phyloP scores from a whole-genome alignment of 78 protist genomes.

The Dictyostelium purpureum region DNA sequence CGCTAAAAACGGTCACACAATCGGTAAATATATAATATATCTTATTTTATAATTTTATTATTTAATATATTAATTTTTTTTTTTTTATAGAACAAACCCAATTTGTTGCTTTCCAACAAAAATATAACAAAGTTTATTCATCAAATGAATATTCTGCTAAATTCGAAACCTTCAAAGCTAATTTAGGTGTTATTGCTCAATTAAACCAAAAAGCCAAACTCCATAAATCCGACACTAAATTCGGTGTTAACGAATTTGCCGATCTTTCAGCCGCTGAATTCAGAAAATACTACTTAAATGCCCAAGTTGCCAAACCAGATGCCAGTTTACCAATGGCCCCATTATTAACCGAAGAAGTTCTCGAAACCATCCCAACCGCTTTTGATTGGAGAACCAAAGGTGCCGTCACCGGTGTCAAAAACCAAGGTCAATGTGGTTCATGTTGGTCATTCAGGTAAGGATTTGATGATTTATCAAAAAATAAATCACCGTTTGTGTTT shows the following conservation, averaged over 20 bases:
- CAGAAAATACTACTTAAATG: slow-evolving; percentile 44
- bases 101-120: slow-evolving; percentile 36
- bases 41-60: too few species aligned
- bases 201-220: neutral
- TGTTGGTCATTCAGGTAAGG: slow-evolving; percentile 59
- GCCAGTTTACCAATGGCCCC: slow-evolving; percentile 12
- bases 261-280: slow-evolving; percentile 55
- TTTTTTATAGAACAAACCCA: slow-evolving; percentile 3
- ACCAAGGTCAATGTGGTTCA: slow-evolving; percentile 42
- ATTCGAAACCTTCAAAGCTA: slow-evolving; percentile 49
- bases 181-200: slow-evolving; percentile 21
- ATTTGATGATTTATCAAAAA: too few species aligned
- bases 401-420: slow-evolving; percentile 8
- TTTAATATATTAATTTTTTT: neutral
- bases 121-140: slow-evolving; percentile 42
- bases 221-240: neutral
- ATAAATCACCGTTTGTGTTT: too few species aligned
- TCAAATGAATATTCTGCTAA: slow-evolving; percentile 31
- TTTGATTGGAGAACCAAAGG: slow-evolving; percentile 83
- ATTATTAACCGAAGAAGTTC: neutral
- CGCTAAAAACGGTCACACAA: too few species aligned
- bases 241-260: slow-evolving; percentile 75
- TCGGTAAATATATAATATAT: too few species aligned
- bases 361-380: neutral
- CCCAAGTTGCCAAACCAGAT: neutral